phyloP scores from a whole-genome alignment of 2,329 filamentous ascomycete species.

The Thelonectria rubi region DNA sequence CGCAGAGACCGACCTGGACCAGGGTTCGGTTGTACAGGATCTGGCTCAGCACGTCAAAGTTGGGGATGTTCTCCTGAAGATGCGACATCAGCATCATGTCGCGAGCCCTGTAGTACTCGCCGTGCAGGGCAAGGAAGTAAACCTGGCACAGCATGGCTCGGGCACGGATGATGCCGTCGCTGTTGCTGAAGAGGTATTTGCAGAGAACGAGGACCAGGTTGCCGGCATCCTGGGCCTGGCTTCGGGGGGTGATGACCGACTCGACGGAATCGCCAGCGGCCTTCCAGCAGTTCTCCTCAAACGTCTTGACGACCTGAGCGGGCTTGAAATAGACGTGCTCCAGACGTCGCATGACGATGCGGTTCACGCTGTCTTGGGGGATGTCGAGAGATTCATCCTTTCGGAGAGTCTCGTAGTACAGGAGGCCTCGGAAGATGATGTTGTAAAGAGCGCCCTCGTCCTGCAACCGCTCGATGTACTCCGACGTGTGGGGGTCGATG shows the following conservation, averaged over 20 bases:
- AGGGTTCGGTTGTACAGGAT: constrained; percentile 99
- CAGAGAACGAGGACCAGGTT: constrained; percentile 86
- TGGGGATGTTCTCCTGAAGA: constrained; percentile 94
- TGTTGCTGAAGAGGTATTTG: constrained; percentile 93
- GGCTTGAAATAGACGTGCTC: constrained; percentile 99
- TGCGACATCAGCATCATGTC: constrained; percentile 99
- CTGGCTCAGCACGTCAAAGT: constrained; percentile 96
- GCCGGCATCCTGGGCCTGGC: constrained; percentile 72
- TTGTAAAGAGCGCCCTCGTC: constrained; percentile 93
- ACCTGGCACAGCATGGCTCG: constrained; percentile 98
- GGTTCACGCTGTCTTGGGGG: constrained; percentile 88
- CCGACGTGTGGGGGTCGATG: constrained; percentile 97
- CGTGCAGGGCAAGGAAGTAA: constrained; percentile 96
- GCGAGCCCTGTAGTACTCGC: constrained; percentile 96
- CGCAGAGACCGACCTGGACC: constrained; percentile 97
- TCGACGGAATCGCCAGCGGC: constrained; percentile 73
- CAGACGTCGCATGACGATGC: constrained; percentile 89
- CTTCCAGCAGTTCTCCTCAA: constrained; percentile 96
- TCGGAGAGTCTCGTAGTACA: constrained; percentile 87
- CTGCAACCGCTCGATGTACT: constrained; percentile 94
- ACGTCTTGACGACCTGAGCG: constrained; percentile 87
- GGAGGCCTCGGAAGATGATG: constrained; percentile 84
- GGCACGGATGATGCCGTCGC: constrained; percentile 94
- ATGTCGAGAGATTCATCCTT: constrained; percentile 75
- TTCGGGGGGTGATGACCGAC: constrained; percentile 82